A percentile compares a stretch with the other conserved stretches of the same genome.
phyloP scores from a whole-genome alignment of 306 rosid genomes.

The Cucumis melo region DNA sequence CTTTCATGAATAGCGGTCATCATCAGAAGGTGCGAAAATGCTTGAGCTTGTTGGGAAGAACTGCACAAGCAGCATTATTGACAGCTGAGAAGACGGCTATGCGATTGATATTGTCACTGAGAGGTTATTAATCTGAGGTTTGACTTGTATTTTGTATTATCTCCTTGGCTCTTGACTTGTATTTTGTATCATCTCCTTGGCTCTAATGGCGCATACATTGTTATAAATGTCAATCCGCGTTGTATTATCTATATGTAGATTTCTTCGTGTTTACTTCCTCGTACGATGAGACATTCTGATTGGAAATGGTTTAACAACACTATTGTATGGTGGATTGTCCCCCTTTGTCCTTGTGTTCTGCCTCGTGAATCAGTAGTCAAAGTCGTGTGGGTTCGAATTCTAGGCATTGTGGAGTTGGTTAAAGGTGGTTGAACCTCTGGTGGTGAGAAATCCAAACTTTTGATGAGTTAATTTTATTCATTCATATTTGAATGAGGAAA shows the following conservation, averaged over 20 bases:
- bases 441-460: too few relatives aligned
- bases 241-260: constrained; percentile 6
- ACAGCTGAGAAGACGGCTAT: background rate
- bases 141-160: constrained; percentile 1
- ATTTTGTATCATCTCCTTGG: background rate
- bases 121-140: background rate
- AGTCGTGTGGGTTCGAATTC: background rate
- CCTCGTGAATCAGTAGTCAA: background rate
- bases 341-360: background rate
- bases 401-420: background rate
- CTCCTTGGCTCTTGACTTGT: background rate
- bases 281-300: background rate
- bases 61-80: constrained; percentile 1
- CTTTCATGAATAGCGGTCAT: background rate
- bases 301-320: constrained; percentile 1
- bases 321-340: background rate
- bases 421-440: background rate
- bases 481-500: too few relatives aligned
- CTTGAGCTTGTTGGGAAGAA: constrained; percentile 1
- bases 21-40: background rate
- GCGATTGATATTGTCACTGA: background rate
- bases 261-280: background rate
- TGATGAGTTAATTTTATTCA: too few relatives aligned
- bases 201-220: background rate
- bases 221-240: background rate